Conservation (phyloP, 257 asterid species). For the Lantana camara region DNA sequence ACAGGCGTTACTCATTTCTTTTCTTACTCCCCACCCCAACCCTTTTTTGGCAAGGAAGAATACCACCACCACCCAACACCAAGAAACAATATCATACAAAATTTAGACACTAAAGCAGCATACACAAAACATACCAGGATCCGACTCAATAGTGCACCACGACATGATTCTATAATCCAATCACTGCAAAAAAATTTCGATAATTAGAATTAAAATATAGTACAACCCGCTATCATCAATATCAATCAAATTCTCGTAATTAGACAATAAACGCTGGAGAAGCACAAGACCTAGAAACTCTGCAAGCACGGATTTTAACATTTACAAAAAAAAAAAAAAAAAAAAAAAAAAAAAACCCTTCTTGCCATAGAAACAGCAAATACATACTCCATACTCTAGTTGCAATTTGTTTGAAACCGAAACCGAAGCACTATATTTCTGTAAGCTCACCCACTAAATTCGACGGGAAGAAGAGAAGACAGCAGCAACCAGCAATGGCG, state of each 20-base stretch:
- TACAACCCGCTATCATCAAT: not conserved
- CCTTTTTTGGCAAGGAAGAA: no score
- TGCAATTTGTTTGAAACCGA: constrained; percentile 17
- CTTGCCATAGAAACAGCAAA: constrained; percentile 11
- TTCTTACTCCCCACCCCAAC: not conserved
- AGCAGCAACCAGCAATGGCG: constrained; percentile 23
- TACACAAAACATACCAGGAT: constrained; percentile 71
- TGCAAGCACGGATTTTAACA: not conserved
- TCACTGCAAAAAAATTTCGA: constrained; percentile 35
- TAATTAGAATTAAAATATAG: constrained; percentile 26
- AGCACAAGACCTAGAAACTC: not conserved
- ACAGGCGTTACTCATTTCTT: not conserved
- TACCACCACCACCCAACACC: not conserved
- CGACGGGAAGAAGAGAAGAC: constrained; percentile 14
- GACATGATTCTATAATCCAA: constrained; percentile 62
- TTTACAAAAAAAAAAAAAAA: no score
- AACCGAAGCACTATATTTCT: constrained; percentile 1
- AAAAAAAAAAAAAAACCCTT: not conserved
- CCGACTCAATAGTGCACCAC: constrained; percentile 99
- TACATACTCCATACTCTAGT: constrained; percentile 4
- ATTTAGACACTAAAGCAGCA: constrained; percentile 2
- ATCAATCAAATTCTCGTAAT: constrained; percentile 10
- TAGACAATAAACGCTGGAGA: constrained; percentile 4
- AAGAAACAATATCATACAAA: constrained; percentile 3
- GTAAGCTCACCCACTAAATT: constrained; percentile 21